Base-by-base conservation (phyloP, 805 yeast species). In the Jamesozyma piceae region DNA sequence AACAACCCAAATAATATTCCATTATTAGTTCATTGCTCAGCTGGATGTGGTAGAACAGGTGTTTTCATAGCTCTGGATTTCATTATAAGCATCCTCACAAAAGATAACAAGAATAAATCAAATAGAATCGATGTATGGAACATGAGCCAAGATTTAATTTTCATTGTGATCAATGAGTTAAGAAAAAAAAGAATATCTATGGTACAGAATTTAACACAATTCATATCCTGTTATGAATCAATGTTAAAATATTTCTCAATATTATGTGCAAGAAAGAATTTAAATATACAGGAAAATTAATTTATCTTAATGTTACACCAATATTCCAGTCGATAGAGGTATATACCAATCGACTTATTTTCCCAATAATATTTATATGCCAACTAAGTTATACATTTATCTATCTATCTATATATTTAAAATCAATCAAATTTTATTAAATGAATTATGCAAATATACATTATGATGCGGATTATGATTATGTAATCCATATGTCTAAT, bases 1-100 rank as follows among this genome's bases (percentile, higher is more conserved):
- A 18, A n/a, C 3, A 15, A n/a, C 48, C 18, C 34, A 18, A 24
- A 29, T 30, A 38, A 45, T 9, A 43, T 58, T 1, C 88, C 90
- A 14, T 64, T 80, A 4, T 58, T 86, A 39, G 82, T 81, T 10
- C 97, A 92, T 60, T 90, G 98, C 55, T 86, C 96, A 3, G 97
- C 98, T 0, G 98, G 98, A 0, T 89, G 94, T 52, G 98, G 98
- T 6, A 70, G 98, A 44, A 85, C 97, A 0, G 97, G 98, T 1
- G 87, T 95, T 0, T 83, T 78, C 52, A 76, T 86, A 39, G 75
- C 87, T 0, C 62, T 82, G 32, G 92, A 85, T 53, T 72, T 65
- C 42, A 39, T 69, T 4, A 51, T 67, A 42, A 63, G 61, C 39
- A 43, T 62, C 8, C 46, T 62, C 5, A 68, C 51, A 45, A 71